phyloP scores from a whole-genome alignment of 2,329 filamentous ascomycete genomes.

The Paecilomyces variotii region DNA sequence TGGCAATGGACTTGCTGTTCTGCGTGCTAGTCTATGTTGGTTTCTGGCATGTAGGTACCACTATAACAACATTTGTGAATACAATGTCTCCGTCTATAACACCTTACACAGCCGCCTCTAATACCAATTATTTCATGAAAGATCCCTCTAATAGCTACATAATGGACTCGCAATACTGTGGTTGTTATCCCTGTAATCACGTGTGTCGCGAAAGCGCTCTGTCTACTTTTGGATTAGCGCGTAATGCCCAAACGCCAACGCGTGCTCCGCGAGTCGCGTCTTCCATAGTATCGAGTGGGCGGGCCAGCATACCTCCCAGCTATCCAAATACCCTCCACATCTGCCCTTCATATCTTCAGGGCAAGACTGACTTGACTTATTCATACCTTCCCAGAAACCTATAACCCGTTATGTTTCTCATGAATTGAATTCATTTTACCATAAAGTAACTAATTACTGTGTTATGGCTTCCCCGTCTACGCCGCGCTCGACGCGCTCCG shows the following conservation, averaged over 20 bases:
- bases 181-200: background rate
- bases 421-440: background rate
- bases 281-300: background rate
- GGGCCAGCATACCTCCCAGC: background rate
- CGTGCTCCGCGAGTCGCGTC: background rate
- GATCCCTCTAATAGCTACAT: too few species aligned
- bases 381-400: background rate
- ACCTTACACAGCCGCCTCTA: too few species aligned
- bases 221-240: background rate
- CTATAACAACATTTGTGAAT: too few species aligned
- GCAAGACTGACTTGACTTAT: background rate
- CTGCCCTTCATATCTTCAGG: background rate
- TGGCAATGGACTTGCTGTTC: too few species aligned
- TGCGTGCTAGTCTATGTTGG: too few species aligned
- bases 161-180: background rate
- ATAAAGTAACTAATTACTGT: background rate
- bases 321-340: background rate
- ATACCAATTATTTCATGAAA: too few species aligned
- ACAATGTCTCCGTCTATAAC: too few species aligned
- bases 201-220: background rate
- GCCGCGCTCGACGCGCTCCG: constrained; percentile 25
- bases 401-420: background rate
- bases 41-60: too few species aligned
- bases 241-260: background rate
- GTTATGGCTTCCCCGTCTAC: constrained; percentile 25